Conservation (phyloP, 2,329 filamentous ascomycete genomes). For the Cladosporium sp. region DNA sequence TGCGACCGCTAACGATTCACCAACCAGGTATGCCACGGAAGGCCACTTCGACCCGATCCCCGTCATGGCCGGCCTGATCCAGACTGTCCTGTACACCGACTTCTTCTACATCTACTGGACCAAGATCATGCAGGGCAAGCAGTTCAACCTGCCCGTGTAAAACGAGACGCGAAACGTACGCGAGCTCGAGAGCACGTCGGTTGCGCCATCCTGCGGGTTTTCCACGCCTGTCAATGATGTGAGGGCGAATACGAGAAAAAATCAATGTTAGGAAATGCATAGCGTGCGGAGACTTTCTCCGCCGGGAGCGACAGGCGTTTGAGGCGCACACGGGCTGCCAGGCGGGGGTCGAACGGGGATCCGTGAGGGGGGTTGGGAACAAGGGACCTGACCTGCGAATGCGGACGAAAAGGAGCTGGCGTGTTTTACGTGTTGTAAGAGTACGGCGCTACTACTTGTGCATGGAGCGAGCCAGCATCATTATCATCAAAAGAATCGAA, state of each 20-base stretch:
- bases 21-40: constrained; percentile 64
- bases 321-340: too few relatives aligned
- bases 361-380: too few relatives aligned
- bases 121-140: constrained; percentile 57
- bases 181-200: too few relatives aligned
- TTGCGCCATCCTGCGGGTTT: too few relatives aligned
- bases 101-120: constrained; percentile 99
- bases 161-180: neutral
- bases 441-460: too few relatives aligned
- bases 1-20: neutral
- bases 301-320: constrained; percentile 1
- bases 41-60: constrained; percentile 79
- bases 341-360: too few relatives aligned
- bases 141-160: constrained; percentile 49
- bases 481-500: too few relatives aligned
- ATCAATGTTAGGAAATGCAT: constrained; percentile 1
- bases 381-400: too few relatives aligned
- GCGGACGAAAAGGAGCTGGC: too few relatives aligned
- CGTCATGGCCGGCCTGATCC: constrained; percentile 79
- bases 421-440: too few relatives aligned
- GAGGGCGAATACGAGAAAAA: neutral
- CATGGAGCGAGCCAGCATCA: too few relatives aligned
- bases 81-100: constrained; percentile 94
- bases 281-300: neutral
- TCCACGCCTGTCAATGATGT: neutral